These are phyloP conservation scores for Aspergillus awamori DNA, from an alignment of 2,329 filamentous ascomycete species.

Conservation along the genomic window DNA sequence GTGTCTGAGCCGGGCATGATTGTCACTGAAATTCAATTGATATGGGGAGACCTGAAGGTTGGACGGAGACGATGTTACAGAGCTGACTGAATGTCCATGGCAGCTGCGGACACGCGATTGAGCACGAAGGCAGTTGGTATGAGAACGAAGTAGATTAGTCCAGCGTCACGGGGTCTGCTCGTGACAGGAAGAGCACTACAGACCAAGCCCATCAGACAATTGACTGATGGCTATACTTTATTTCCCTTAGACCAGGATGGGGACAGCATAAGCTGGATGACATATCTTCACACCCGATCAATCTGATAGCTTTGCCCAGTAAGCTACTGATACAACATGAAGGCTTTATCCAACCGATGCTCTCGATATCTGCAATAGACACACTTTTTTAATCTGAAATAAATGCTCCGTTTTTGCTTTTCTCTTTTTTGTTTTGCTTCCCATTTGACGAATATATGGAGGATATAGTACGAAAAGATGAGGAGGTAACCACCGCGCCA, in stretches of 20 bases:
- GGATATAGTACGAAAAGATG: conserved; percentile 26
- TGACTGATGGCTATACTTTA: not conserved
- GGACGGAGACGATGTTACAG: not conserved
- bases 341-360: not conserved
- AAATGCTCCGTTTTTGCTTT: conserved; percentile 15
- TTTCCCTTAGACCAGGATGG: not conserved
- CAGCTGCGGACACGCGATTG: not conserved
- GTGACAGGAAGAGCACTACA: not conserved
- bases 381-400: not conserved
- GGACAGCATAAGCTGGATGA: not conserved
- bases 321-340: not conserved
- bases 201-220: not conserved
- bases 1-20: conserved; percentile 57
- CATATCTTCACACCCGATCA: not conserved
- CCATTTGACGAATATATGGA: conserved; percentile 25
- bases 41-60: not conserved
- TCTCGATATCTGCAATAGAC: not conserved
- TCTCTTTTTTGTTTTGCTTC: conserved; percentile 23
- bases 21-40: not conserved
- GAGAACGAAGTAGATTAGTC: not conserved
- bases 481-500: conserved; percentile 27
- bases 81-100: not conserved
- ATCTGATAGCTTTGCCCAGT: not conserved
- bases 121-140: not conserved
- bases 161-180: conserved; percentile 13